These are phyloP conservation scores for Viridothelium virens DNA, from an alignment of 495 filamentous ascomycete species.

Conservation along the genomic window DNA sequence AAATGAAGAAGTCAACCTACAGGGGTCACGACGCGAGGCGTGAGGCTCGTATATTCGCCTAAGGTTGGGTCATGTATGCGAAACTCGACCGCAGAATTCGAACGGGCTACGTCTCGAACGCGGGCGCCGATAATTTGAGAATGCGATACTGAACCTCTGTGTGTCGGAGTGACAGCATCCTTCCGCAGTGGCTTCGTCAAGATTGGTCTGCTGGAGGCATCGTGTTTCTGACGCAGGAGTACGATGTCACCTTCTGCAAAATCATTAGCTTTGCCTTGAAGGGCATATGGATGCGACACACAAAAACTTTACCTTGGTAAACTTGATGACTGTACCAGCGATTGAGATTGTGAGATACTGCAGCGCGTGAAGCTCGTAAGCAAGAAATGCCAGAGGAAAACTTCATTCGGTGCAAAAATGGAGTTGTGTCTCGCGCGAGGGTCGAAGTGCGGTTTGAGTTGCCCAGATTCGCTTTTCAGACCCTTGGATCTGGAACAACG, in stretches of 20 bases:
- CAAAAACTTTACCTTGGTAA: conserved; percentile 21
- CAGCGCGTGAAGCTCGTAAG: background rate
- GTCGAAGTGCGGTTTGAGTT: background rate
- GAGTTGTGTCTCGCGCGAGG: background rate
- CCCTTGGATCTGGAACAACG: background rate
- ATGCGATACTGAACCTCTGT: conserved; percentile 48
- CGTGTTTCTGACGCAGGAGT: conserved; percentile 44
- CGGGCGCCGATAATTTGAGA: conserved; percentile 55
- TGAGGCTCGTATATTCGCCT: conserved; percentile 60
- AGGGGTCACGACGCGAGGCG: conserved; percentile 61
- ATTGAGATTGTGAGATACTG: background rate
- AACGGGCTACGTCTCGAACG: conserved; percentile 49
- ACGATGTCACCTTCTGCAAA: conserved; percentile 52
- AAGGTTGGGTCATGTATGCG: conserved; percentile 57
- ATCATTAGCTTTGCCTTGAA: background rate
- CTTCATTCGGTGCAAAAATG: background rate
- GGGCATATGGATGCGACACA: background rate
- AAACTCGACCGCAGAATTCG: conserved; percentile 43
- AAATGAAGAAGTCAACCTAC: conserved; percentile 39
- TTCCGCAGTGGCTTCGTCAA: conserved; percentile 46
- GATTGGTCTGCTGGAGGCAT: conserved; percentile 31
- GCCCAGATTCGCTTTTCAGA: background rate
- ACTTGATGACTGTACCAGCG: conserved; percentile 7
- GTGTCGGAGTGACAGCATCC: conserved; percentile 41
- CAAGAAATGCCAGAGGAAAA: background rate